Base-by-base conservation (phyloP, 345 rosid genomes). In the Linum usitatissimum region DNA sequence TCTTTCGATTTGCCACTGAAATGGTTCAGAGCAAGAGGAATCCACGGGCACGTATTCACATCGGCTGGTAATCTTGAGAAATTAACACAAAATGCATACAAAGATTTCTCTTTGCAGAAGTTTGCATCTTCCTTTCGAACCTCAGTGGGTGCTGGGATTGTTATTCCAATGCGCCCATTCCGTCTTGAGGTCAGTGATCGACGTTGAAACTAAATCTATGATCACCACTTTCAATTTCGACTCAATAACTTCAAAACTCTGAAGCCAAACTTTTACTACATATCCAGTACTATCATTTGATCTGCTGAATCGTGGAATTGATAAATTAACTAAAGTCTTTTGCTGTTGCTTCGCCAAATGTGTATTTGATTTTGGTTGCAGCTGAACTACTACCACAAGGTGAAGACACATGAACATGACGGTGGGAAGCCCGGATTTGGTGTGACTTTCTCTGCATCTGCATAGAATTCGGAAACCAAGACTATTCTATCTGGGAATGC, bases 1-100 rank as follows among this genome's bases (percentile, higher is more conserved):
- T 93, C 99, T 55, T 87, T 93, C 76, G 94, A 93, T 76, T 78
- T 90, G 64, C 97, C 97, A 28, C 69, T 80, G 59, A 84, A 77
- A 64, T 93, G 96, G 94, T 76, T 81, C 53, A 84, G 80, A 75
- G 88, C 85, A 66, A 90, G 88, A 71, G 97, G 97, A 61, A 76
- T 93, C 65, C 95, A 93, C 63, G 99, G 90, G 10, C 99, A 93
- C 72, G 62, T 76, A 31, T 90, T 93, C 71, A 91, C 87, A 55
- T 84, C 87, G 68, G 90, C 96, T n/a, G 99, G 99, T 64, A 93
- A 84, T 65, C 66, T 83, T 58, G 78, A 81, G 54, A 87, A 80
- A 77, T 68, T 93, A 69, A 75, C 97, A 1, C 88, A 90, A 76
- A 79, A 86, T 30, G 90, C 85, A 69, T 87, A 78, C 68, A 76